Evolutionary conservation across 2,329 filamentous ascomycete genomes (phyloP).

Genomic region (Aspergillus persii): DNA sequence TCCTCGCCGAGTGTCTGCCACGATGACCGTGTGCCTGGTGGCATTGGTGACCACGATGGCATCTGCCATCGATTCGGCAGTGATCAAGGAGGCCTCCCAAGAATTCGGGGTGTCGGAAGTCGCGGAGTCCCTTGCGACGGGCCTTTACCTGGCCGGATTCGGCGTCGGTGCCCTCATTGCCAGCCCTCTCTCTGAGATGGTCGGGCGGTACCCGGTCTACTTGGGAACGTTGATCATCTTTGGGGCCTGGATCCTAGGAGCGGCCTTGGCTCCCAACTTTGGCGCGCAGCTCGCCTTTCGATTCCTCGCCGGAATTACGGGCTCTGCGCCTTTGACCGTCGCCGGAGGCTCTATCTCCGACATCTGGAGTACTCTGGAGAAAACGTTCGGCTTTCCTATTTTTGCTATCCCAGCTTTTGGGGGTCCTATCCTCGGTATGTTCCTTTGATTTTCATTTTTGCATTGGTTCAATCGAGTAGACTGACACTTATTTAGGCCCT

Average conservation of each 20-base stretch:
- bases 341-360: conserved; percentile 47
- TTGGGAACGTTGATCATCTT: conserved; percentile 46
- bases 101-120: conserved; percentile 52
- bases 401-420: conserved; percentile 47
- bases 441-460: background rate
- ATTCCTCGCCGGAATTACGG: conserved; percentile 50
- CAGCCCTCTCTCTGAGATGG: conserved; percentile 49
- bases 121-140: conserved; percentile 50
- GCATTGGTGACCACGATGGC: conserved; percentile 52
- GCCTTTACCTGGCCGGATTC: conserved; percentile 44
- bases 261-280: conserved; percentile 49
- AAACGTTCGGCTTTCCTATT: conserved; percentile 50
- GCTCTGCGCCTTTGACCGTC: conserved; percentile 43
- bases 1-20: conserved; percentile 37
- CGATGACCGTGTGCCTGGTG: conserved; percentile 47
- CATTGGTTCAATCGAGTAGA: too few relatives aligned
- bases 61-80: conserved; percentile 53
- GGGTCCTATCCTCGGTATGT: conserved; percentile 25
- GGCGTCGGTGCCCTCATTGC: conserved; percentile 49
- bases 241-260: conserved; percentile 49
- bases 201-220: conserved; percentile 52
- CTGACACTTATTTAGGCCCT: background rate
- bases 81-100: conserved; percentile 44
- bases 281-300: conserved; percentile 49
- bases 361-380: conserved; percentile 47